Evolutionary conservation across 179 eudicot species (phyloP), one percentile per base, ranked within the genome.

Genomic region (Beta lomatogona): DNA sequence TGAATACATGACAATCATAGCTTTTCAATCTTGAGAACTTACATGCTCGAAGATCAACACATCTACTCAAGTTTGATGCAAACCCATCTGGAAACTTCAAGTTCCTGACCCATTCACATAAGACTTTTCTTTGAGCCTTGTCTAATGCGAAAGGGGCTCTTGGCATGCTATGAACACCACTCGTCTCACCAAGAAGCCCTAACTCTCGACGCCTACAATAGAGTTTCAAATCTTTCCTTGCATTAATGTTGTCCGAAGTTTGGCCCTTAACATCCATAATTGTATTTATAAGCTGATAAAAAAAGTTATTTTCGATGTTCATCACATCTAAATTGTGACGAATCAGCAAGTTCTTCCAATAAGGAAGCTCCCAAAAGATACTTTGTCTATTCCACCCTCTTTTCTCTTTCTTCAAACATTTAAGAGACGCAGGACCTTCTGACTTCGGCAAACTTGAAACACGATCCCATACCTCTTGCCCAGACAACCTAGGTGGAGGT

Each of bases 281-380:
- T n/a, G 66, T 18, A 59, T 58, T 31, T 36, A 48, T 59, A 16
- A 75, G 9, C 13, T 58, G 6, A 71, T 0, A n/a, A 16, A 58
- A 46, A 21, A 21, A 79, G 19, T 9, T 67, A 31, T 57, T 66
- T 50, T 25, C 48, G 21, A 0, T 36, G 41, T 36, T 36, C 41
- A 36, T 36, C 3, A 36, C 41, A 36, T 36, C 41, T 36, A 36
- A 36, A 36, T 36, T 36, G 41, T 36, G 41, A 36, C 41, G 41
- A 36, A 36, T 36, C 41, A 36, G 41, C 41, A 36, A 19, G n/a
- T 10, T 41, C 4, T 41, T 59, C 68, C 55, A 75, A 58, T 75
- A 59, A 36, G 68, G 48, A 25, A 74, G 77, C 50, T 74, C 67
- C 68, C 78, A 75, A 4, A 58, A 36, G 1, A 59, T 75, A 67